These are phyloP conservation scores for Chalciporus sphaerocephalus DNA, from an alignment of 768 basidiomycete species.

Conservation along the genomic window DNA sequence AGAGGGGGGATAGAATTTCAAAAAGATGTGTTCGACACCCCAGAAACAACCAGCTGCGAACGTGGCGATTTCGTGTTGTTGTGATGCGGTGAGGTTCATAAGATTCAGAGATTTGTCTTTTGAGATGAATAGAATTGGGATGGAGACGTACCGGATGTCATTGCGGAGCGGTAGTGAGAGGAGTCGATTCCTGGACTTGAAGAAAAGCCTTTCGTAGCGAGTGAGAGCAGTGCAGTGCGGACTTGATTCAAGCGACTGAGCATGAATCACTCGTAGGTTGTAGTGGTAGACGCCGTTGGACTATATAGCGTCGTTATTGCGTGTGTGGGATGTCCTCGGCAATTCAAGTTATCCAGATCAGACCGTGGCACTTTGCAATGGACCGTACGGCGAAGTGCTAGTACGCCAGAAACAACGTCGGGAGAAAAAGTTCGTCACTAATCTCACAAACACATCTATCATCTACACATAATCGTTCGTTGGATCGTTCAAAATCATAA, in stretches of 20 bases:
- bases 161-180: constrained; percentile 37
- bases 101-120: neutral
- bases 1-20: constrained; percentile 69
- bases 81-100: constrained; percentile 38
- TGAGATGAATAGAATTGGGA: too few species aligned
- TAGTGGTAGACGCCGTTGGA: neutral
- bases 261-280: constrained; percentile 14
- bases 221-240: constrained; percentile 19
- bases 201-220: constrained; percentile 17
- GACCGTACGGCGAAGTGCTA: too few species aligned
- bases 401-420: too few species aligned
- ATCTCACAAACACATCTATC: too few species aligned
- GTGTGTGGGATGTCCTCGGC: neutral
- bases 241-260: constrained; percentile 22
- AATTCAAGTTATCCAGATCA: too few species aligned
- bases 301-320: neutral
- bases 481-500: too few species aligned
- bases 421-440: too few species aligned
- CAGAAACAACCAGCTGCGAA: constrained; percentile 71
- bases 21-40: constrained; percentile 83
- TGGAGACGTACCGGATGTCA: constrained; percentile 35
- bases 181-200: constrained; percentile 30
- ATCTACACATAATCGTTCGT: constrained; percentile 7
- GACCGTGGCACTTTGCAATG: too few species aligned
- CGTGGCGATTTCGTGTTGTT: constrained; percentile 41